Conservation (phyloP, 2,329 filamentous ascomycete species). For the Dothistroma pini region DNA sequence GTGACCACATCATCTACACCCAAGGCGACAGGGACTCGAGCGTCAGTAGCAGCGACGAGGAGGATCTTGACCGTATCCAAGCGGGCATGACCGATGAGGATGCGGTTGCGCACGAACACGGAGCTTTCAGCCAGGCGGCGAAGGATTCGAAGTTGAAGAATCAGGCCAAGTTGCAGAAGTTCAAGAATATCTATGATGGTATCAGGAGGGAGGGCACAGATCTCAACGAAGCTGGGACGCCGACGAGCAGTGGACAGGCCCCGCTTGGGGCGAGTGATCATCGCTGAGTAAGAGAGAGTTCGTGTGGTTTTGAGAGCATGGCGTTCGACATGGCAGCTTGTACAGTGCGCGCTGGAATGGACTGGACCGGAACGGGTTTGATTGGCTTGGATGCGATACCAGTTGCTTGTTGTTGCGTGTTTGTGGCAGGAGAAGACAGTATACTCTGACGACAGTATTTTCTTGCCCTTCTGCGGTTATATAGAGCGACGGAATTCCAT, state of each 20-base stretch:
- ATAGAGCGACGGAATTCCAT: too few relatives aligned
- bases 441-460: too few relatives aligned
- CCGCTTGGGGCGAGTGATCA: neutral
- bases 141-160: slow-evolving; percentile 26
- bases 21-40: slow-evolving; percentile 48
- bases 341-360: too few relatives aligned
- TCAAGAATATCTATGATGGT: slow-evolving; percentile 8
- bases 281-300: neutral
- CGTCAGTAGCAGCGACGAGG: slow-evolving; percentile 56
- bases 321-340: too few relatives aligned
- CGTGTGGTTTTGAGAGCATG: too few relatives aligned
- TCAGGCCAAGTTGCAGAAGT: slow-evolving; percentile 19
- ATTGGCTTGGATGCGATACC: too few relatives aligned
- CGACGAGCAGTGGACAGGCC: neutral
- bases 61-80: slow-evolving; percentile 49
- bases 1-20: slow-evolving; percentile 51
- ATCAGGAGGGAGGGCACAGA: neutral
- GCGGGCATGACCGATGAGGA: slow-evolving; percentile 18
- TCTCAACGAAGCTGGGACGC: neutral
- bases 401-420: too few relatives aligned
- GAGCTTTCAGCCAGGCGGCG: slow-evolving; percentile 17
- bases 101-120: slow-evolving; percentile 19
- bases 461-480: too few relatives aligned
- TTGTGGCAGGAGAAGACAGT: too few relatives aligned
- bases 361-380: too few relatives aligned